Base-by-base conservation (phyloP, 352 stramenopile species). In the Pythium diclinum region DNA sequence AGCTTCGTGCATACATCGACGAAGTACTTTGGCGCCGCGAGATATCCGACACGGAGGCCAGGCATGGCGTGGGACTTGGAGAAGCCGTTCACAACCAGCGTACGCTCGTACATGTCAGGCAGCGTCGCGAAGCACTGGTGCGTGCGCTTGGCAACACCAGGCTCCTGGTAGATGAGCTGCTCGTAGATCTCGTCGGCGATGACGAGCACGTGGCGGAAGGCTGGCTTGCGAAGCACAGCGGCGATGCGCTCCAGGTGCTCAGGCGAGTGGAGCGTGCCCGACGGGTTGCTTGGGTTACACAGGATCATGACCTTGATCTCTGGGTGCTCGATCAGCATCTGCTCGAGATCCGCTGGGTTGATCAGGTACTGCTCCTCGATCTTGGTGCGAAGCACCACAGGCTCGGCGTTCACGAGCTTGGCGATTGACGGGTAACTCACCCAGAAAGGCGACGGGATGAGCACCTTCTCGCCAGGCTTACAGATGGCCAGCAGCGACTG, bases 41-140 rank as follows among this genome's bases (percentile, higher is more conserved):
- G 63, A 79, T 98, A 98, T 23, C 95, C 97, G 33, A 99, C 81
- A 59, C 96, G 79, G 36, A 98, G 92, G 34, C 97, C 97, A 5
- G 96, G 97, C 97, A 99, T 99, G 34, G 95, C 96, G 70, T 98
- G 91, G 32, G 88, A 92, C 82, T 99, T 99, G 56, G 89, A 98
- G 65, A 99, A 99, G 3, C 97, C 96, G 70, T 99, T 99, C 30
- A 99, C 74, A 19, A 96, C 89, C 36, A 98, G 76, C 46, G 95
- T 99, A 21, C 94, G 80, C 48, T 91, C 69, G 68, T 91, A 96
- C 88, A 99, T 97, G 48, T 68, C 81, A 1, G 82, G 81, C 19
- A 92, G 67, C 17, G 74, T 75, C 19, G 83, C 85, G 49, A 96
- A 93, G 63, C 78, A 91, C 59, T 84, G 61, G 72, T 93, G 85